These are phyloP conservation scores for Sordariomycetes sp. DNA, from an alignment of 2,329 filamentous ascomycete genomes.

Conservation along the genomic window DNA sequence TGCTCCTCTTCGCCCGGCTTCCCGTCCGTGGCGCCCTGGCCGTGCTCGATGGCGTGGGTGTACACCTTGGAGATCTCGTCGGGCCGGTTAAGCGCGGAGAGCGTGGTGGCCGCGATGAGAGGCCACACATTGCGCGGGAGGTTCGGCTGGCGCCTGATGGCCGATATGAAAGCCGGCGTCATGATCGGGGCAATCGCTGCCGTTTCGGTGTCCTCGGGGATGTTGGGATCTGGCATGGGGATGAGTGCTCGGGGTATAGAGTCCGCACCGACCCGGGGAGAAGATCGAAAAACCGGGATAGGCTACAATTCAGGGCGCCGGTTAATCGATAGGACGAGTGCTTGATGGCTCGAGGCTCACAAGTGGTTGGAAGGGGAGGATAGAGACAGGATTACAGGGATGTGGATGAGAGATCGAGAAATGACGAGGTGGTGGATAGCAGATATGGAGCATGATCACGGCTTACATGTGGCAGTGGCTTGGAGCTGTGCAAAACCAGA, in stretches of 20 bases:
- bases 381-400: too few relatives aligned
- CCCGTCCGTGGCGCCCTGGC: conserved; percentile 10
- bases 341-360: too few relatives aligned
- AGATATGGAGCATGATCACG: too few relatives aligned
- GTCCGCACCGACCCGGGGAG: too few relatives aligned
- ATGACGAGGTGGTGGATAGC: too few relatives aligned
- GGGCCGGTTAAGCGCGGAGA: conserved; percentile 36
- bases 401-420: too few relatives aligned
- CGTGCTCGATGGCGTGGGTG: conserved; percentile 25
- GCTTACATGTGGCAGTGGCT: too few relatives aligned
- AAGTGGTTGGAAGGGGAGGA: too few relatives aligned
- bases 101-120: conserved; percentile 30
- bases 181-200: conserved; percentile 16
- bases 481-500: too few relatives aligned
- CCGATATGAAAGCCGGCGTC: conserved; percentile 28
- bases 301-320: too few relatives aligned
- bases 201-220: background rate
- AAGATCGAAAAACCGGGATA: too few relatives aligned
- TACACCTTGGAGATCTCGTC: conserved; percentile 35
- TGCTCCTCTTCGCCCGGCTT: conserved; percentile 22
- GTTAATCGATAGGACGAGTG: too few relatives aligned
- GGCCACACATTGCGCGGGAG: conserved; percentile 37
- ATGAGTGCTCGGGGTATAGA: background rate
- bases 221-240: background rate
- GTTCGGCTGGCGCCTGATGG: conserved; percentile 25